Base-by-base conservation (phyloP, 164 flowering plant species). In the Annona squamosa region DNA sequence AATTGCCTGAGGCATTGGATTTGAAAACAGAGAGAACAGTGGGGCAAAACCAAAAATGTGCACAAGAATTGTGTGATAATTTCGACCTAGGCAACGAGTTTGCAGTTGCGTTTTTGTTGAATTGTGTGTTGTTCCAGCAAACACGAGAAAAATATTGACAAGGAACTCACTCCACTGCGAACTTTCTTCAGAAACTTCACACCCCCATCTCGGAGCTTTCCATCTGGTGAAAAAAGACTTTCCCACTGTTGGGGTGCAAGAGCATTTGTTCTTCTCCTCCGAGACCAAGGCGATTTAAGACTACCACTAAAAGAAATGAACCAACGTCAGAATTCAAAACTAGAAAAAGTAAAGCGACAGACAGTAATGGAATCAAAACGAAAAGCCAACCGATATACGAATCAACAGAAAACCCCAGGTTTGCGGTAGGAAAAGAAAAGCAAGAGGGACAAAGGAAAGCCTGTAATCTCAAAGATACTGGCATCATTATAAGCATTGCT, bases 221-320 rank as follows among this genome's bases (percentile, higher is more conserved):
- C 99, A 69, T 91, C 95, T 61, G 93, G 83, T 63, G 88, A 84
- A 81, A 90, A 89, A 68, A 88, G 71, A 71, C 80, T 84, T 74
- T 77, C 88, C 99, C 99, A 96, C 47, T 84, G 90, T 70, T 82
- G 84, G 67, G 91, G 87, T 69, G 90, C 75, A 76, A 96, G 95
- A 45, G 89, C 85, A 78, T 76, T 86, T 79, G 91, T 96, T 81
- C 95, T 88, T 81, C 87, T 93, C 76, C 93, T 81, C 37, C 97
- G 90, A 16, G 97, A 96, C 99, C 99, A 96, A 61, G 99, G 98
- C 46, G 98, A 96, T 78, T 93, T 96, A 61, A 88, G 91, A 68
- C 80, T 87, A 48, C 85, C 81, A 80, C 98, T 93, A 88, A 67
- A 82, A 75, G 68, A 42, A 42, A 66, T 13, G 68, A 65, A 52